These are phyloP conservation scores for Gliomastix tumulicola DNA, from an alignment of 2,329 filamentous ascomycete species.

Conservation along the genomic window DNA sequence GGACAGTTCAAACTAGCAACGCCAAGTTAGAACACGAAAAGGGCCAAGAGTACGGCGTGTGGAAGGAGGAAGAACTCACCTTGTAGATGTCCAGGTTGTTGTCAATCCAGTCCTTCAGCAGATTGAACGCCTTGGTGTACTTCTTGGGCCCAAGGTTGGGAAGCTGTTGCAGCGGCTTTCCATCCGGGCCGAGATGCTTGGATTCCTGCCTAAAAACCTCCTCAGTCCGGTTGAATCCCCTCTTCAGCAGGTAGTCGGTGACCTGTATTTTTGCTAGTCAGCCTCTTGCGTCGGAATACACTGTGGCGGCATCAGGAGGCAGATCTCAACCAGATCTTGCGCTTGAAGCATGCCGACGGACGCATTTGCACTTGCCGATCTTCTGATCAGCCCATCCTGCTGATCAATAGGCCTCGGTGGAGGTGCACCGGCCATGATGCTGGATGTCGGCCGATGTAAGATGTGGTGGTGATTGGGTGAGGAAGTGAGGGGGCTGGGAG, in stretches of 20 bases:
- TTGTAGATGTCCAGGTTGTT: constrained; percentile 93
- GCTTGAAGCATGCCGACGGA: too few relatives aligned
- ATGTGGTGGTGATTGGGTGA: too few relatives aligned
- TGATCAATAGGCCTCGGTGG: too few relatives aligned
- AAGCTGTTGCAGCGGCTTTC: constrained; percentile 62
- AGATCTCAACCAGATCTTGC: too few relatives aligned
- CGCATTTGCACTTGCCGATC: too few relatives aligned
- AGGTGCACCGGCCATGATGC: too few relatives aligned
- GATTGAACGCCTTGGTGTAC: constrained; percentile 67
- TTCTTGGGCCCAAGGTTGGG: constrained; percentile 70
- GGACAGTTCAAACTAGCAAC: constrained; percentile 66
- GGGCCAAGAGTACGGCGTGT: too few relatives aligned
- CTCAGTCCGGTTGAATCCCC: constrained; percentile 89
- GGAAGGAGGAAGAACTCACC: constrained; percentile 47
- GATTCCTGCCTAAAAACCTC: constrained; percentile 89
- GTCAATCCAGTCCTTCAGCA: constrained; percentile 78
- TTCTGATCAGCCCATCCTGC: too few relatives aligned
- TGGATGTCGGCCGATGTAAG: too few relatives aligned
- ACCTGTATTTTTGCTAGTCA: constrained; percentile 37
- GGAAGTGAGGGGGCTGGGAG: neutral
- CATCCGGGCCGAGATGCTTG: constrained; percentile 72
- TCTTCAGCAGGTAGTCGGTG: constrained; percentile 91
- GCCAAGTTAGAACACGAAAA: constrained; percentile 7
- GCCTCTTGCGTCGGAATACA: neutral
- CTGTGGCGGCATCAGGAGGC: too few relatives aligned